Conservation (phyloP, 306 rosid species). For the Prunus kanzakura region DNA sequence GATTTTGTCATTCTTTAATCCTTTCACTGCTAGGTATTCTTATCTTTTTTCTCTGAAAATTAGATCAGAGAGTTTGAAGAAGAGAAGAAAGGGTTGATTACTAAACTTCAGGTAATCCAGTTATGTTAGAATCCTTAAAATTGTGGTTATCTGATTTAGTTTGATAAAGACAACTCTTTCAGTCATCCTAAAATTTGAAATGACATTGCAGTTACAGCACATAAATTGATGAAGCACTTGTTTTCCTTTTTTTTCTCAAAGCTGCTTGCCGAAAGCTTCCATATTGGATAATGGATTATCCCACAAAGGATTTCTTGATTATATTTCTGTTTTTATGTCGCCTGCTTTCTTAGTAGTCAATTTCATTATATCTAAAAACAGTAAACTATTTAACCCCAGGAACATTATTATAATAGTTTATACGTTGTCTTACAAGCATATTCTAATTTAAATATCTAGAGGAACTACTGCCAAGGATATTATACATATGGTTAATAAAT, state of each 20-base stretch:
- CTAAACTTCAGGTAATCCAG: constrained; percentile 88
- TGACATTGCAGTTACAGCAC: background rate
- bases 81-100: constrained; percentile 91
- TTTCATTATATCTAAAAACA: background rate
- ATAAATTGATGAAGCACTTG: background rate
- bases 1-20: constrained; percentile 19
- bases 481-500: background rate
- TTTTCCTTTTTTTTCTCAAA: background rate
- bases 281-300: background rate
- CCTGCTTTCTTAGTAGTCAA: background rate
- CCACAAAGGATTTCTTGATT: background rate
- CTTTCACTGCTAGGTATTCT: constrained; percentile 18
- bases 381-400: background rate
- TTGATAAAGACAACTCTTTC: background rate
- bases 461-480: background rate
- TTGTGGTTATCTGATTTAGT: constrained; percentile 8
- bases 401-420: background rate
- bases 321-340: background rate
- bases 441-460: background rate
- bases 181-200: constrained; percentile 1
- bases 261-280: background rate
- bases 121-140: constrained; percentile 11
- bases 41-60: constrained; percentile 53
- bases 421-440: background rate
- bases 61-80: constrained; percentile 99